Evolutionary conservation across 208 protist genomes (phyloP).

Genomic region (Strigomonas culicis): DNA sequence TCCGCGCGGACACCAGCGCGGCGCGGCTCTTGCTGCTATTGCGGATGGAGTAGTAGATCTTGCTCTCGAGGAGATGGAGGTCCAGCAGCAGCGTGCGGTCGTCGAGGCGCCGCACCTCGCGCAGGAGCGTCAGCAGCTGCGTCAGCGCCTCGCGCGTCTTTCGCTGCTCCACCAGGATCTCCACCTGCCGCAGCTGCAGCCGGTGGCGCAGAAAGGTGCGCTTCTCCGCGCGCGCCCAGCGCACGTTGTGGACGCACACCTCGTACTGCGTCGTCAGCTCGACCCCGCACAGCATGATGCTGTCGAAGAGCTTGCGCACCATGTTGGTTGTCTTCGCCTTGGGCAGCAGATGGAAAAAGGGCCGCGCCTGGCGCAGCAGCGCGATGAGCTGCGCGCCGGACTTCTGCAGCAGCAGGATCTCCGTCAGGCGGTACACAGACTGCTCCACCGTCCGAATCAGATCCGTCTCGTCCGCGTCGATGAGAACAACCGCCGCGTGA

Average conservation of each 20-base stretch:
- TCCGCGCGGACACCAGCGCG: conserved; percentile 95
- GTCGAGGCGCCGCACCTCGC: conserved; percentile 96
- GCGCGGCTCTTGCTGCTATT: conserved; percentile 94
- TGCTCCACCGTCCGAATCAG: conserved; percentile 76
- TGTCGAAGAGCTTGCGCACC: conserved; percentile 87
- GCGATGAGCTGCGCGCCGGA: conserved; percentile 55
- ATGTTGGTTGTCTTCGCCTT: conserved; percentile 93
- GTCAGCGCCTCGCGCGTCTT: conserved; percentile 78
- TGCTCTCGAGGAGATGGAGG: conserved; percentile 96
- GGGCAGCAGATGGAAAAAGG: conserved; percentile 79
- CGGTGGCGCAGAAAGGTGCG: conserved; percentile 97
- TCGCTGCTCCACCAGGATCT: conserved; percentile 90
- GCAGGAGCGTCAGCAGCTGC: conserved; percentile 78
- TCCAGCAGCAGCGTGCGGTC: conserved; percentile 98
- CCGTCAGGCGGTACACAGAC: conserved; percentile 70
- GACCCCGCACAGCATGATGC: conserved; percentile 75
- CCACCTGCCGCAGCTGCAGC: conserved; percentile 92
- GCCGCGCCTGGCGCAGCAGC: conserved; percentile 55
- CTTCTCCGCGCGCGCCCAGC: conserved; percentile 94
- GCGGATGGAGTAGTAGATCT: conserved; percentile 92
- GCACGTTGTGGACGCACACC: conserved; percentile 93
- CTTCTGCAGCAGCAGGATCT: conserved; percentile 47
- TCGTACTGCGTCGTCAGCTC: conserved; percentile 79
- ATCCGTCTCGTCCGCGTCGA: conserved; percentile 52
- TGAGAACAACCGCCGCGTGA: not conserved